Conservation (phyloP, 768 basidiomycete genomes). For the Hygrophorus pudorinus region DNA sequence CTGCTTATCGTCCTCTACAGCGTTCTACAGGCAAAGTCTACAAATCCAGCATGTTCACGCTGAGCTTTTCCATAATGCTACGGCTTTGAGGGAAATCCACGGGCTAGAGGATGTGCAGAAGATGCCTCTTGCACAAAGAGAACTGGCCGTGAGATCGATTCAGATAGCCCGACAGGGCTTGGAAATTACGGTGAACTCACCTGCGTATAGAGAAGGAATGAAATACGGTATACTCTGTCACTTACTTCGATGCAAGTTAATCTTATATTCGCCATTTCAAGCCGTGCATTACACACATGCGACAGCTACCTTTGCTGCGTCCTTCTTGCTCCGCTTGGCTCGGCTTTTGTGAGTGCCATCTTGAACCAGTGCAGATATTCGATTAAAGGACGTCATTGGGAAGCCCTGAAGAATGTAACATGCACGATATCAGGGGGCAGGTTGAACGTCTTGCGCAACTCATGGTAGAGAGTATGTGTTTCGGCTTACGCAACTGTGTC, state of each 20-base stretch:
- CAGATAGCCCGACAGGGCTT: constrained; percentile 70
- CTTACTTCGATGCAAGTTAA: constrained; percentile 2
- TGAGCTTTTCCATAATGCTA: constrained; percentile 80
- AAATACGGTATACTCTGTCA: constrained; percentile 56
- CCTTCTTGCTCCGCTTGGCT: constrained; percentile 77
- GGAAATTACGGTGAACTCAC: constrained; percentile 78
- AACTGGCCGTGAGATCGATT: constrained; percentile 76
- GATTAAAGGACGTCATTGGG: constrained; percentile 5
- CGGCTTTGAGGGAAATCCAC: constrained; percentile 71
- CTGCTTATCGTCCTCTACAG: constrained; percentile 21
- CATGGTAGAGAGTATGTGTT: constrained; percentile 64
- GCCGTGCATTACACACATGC: constrained; percentile 90
- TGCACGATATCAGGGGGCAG: constrained; percentile 59
- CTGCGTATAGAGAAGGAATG: constrained; percentile 83
- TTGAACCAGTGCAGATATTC: not conserved
- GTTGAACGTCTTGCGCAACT: constrained; percentile 71
- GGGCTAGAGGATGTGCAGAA: constrained; percentile 79
- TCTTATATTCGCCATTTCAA: constrained; percentile 16
- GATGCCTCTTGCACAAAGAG: constrained; percentile 70
- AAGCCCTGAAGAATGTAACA: constrained; percentile 79
- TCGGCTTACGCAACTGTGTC: not conserved
- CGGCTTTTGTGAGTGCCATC: constrained; percentile 65
- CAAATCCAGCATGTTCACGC: constrained; percentile 85
- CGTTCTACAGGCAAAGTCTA: constrained; percentile 80
- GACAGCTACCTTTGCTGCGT: constrained; percentile 88